These are phyloP conservation scores for Paramecium sexaurelia DNA, from an alignment of 73 alveolate species.

Conservation along the genomic window DNA sequence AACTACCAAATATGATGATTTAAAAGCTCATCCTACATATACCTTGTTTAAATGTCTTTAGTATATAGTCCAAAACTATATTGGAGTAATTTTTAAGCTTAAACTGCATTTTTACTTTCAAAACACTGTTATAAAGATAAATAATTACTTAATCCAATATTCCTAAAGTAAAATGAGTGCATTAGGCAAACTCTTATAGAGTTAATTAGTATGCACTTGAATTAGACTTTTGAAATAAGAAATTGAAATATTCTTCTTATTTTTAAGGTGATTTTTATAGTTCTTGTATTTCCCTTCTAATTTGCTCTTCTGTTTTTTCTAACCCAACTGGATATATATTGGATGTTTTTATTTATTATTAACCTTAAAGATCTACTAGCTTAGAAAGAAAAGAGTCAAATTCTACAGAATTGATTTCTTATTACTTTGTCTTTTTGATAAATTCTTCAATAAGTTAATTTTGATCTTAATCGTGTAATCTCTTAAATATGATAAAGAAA, in stretches of 20 bases:
- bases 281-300: not conserved
- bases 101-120: not conserved
- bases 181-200: not conserved
- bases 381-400: not conserved
- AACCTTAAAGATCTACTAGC: constrained; percentile 15
- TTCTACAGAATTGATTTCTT: not conserved
- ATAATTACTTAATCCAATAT: constrained; percentile 26
- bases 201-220: not conserved
- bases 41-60: constrained; percentile 4
- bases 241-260: constrained; percentile 4
- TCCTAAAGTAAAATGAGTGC: not conserved
- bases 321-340: not conserved
- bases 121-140: not conserved
- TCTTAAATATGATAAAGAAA: not conserved
- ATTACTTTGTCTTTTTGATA: not conserved
- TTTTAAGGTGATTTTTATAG: not conserved
- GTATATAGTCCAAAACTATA: constrained; percentile 44
- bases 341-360: not conserved
- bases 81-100: not conserved
- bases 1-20: constrained; percentile 29
- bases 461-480: constrained; percentile 24
- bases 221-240: not conserved
- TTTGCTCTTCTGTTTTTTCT: not conserved
- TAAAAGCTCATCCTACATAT: constrained; percentile 24
- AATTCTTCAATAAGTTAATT: not conserved